These are phyloP conservation scores for Aspergillus puulaauensis DNA, from an alignment of 2,329 filamentous ascomycete genomes.

Conservation along the genomic window DNA sequence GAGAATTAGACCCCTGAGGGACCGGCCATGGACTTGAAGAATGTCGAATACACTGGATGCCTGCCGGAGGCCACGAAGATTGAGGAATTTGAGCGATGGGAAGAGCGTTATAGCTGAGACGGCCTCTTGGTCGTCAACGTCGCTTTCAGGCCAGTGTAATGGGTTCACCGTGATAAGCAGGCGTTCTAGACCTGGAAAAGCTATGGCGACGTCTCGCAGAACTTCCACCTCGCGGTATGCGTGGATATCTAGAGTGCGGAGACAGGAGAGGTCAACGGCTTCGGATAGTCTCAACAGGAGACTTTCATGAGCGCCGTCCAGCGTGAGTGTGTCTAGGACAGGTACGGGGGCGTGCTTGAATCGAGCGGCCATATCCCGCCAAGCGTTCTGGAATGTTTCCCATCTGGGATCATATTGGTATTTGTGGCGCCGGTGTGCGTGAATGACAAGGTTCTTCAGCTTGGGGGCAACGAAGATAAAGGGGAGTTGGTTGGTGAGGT, in stretches of 20 bases:
- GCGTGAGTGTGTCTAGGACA: background rate
- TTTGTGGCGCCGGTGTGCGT: background rate
- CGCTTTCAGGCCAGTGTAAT: background rate
- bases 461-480: background rate
- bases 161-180: background rate
- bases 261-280: background rate
- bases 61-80: background rate
- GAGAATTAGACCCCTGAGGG: constrained; percentile 2
- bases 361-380: background rate
- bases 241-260: background rate
- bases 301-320: background rate
- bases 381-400: background rate
- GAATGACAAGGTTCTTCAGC: constrained; percentile 2
- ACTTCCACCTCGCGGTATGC: background rate
- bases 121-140: background rate
- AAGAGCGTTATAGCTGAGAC: background rate
- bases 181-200: background rate
- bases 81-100: background rate
- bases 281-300: background rate
- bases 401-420: background rate
- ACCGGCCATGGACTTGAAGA: background rate
- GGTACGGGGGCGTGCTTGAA: background rate
- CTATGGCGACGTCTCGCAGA: background rate
- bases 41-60: background rate
- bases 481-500: background rate